phyloP scores from a whole-genome alignment of 2,329 filamentous ascomycete genomes.

The Fusarium sp. region DNA sequence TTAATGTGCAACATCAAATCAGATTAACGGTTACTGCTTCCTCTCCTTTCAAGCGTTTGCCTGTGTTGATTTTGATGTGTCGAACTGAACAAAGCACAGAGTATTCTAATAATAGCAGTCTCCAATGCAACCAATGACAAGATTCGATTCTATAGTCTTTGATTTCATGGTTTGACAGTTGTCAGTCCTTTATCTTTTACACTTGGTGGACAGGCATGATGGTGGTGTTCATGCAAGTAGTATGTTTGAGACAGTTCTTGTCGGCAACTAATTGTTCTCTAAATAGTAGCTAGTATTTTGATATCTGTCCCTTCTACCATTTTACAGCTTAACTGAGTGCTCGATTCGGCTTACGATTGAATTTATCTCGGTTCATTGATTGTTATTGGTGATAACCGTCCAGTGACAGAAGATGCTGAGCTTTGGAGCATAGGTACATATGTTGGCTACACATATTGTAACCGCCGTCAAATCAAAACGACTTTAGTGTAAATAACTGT shows the following conservation, averaged over 20 bases:
- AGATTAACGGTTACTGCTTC: neutral
- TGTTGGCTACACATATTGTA: neutral
- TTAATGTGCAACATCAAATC: neutral
- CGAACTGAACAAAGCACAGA: neutral
- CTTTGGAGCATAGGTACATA: too few relatives aligned
- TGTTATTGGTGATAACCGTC: neutral
- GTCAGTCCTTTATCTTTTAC: neutral
- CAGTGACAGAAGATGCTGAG: neutral
- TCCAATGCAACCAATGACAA: neutral
- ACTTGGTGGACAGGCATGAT: neutral
- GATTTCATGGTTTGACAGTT: neutral
- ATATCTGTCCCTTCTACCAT: neutral
- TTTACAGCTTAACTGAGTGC: neutral
- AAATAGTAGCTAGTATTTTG: neutral
- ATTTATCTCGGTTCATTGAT: neutral
- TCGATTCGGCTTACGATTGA: neutral
- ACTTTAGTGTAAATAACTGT: neutral
- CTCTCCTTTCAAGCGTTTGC: neutral
- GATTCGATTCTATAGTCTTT: neutral
- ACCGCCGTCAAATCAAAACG: neutral
- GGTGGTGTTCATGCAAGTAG: constrained; percentile 3
- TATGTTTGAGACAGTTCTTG: constrained; percentile 12
- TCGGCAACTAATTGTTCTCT: constrained; percentile 8
- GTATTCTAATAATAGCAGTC: neutral
- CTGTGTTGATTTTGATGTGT: neutral